Conservation (phyloP, 192 early-diverging fungal genomes). For the Neocallimastix lanati region DNA sequence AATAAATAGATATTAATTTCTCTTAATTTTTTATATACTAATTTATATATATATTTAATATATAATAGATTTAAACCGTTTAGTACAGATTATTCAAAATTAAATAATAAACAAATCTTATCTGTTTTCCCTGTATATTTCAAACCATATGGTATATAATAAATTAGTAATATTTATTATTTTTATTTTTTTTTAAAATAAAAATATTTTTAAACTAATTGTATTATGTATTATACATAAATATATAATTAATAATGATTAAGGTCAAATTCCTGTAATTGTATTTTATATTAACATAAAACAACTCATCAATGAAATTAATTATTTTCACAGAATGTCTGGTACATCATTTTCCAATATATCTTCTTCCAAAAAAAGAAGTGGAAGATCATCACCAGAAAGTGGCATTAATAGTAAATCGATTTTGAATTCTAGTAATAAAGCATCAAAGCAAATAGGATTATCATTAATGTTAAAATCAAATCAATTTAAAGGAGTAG, state of each 20-base stretch:
- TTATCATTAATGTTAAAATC: constrained; percentile 2
- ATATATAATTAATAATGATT: too few species aligned
- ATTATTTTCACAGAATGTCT: constrained; percentile 1
- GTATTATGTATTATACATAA: too few species aligned
- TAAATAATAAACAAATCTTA: constrained; percentile 13
- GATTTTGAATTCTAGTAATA: background rate
- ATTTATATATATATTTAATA: constrained; percentile 5
- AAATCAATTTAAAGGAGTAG: background rate
- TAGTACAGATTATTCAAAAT: constrained; percentile 8
- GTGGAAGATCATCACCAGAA: constrained; percentile 1
- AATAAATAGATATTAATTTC: background rate
- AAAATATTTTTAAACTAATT: too few species aligned
- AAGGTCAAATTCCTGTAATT: constrained; percentile 4
- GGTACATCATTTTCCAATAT: constrained; percentile 12
- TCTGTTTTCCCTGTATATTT: constrained; percentile 12
- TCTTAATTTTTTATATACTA: background rate
- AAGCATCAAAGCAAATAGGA: background rate
- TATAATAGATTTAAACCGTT: constrained; percentile 10
- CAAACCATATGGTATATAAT: background rate
- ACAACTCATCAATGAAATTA: constrained; percentile 22
- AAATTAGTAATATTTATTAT: constrained; percentile 2
- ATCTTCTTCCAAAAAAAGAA: constrained; percentile 2
- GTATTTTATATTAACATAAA: constrained; percentile 24
- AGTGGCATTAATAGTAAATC: background rate
- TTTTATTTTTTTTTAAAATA: too few species aligned